These are phyloP conservation scores for Alternaria hordeiaustralica DNA, from an alignment of 2,329 filamentous ascomycete species.

Conservation along the genomic window DNA sequence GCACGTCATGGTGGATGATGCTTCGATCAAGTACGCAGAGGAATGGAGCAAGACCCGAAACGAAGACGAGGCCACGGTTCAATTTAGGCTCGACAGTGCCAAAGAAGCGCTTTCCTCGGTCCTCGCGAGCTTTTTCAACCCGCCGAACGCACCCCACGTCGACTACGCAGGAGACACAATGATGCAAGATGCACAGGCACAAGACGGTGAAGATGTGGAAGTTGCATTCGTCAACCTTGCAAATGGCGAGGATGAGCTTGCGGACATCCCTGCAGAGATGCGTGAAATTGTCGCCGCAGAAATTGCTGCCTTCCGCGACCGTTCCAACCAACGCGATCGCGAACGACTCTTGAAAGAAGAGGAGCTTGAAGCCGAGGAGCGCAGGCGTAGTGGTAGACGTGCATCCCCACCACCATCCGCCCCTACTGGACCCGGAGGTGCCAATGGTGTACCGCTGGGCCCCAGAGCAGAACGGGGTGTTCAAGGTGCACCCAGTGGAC, in stretches of 20 bases:
- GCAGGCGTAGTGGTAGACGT: slow-evolving; percentile 72
- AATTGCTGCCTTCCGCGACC: slow-evolving; percentile 91
- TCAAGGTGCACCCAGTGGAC: slow-evolving; percentile 76
- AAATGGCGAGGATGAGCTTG: slow-evolving; percentile 82
- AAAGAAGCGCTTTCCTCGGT: slow-evolving; percentile 71
- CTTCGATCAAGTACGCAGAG: slow-evolving; percentile 83
- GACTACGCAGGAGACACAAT: slow-evolving; percentile 71
- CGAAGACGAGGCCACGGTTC: slow-evolving; percentile 67
- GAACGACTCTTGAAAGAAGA: slow-evolving; percentile 89
- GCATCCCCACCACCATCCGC: slow-evolving; percentile 67
- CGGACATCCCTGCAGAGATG: slow-evolving; percentile 96
- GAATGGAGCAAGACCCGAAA: slow-evolving; percentile 73
- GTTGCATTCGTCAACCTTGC: slow-evolving; percentile 86
- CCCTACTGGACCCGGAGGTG: slow-evolving; percentile 66
- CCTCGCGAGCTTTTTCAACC: slow-evolving; percentile 75
- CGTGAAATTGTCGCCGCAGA: slow-evolving; percentile 92
- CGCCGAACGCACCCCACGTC: slow-evolving; percentile 48
- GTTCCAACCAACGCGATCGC: slow-evolving; percentile 85
- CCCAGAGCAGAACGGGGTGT: slow-evolving; percentile 69
- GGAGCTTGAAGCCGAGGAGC: slow-evolving; percentile 86
- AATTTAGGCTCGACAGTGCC: slow-evolving; percentile 74
- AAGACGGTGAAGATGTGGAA: slow-evolving; percentile 71
- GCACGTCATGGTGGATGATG: slow-evolving; percentile 76
- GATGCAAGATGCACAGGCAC: slow-evolving; percentile 67
- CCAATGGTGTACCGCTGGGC: slow-evolving; percentile 79